Evolutionary conservation across 225 moss, liverwort and hornwort species (phyloP), one percentile per base, ranked within the genome.

Genomic region (Pseudisothecium myosuroides): DNA sequence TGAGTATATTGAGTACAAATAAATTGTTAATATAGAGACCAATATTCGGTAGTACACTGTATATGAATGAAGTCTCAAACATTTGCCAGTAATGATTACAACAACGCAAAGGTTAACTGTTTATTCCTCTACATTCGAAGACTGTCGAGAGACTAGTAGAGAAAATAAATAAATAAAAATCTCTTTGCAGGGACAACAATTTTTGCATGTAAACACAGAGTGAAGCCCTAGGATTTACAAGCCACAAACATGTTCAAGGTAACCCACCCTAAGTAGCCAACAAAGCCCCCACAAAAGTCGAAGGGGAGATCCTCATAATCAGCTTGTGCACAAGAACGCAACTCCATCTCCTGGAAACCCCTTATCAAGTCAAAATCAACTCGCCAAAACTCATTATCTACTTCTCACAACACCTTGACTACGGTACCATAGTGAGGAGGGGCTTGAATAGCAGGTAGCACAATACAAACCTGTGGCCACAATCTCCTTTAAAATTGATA

Each of bases 251-350:
- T 69, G 79, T 80, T 54, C 69, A 88, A 88, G 79, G 41, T 55
- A 68, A 90, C 96, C 86, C 87, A 99, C 99, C 99, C 99, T 90
- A 99, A 92, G 82, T 99, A 99, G 76, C 99, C 99, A 90, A 99
- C 92, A 93, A 95, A 99, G 87, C 99, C 99, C 91, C 99, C 99
- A 91, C 99, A 97, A 88, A 99, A 99, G 94, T 99, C 96, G 88
- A 99, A 99, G 76, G 99, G 99, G 84, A 99, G 94, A 84, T 91
- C 90, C 90, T 91, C 93, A 85, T 94, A 95, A 89, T 99, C 99
- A 91, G 95, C 96, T 90, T 91, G 89, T 89, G 89, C 92, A 91
- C 97, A 99, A 66, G 89, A 91, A 64, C 94, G 92, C 89, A 92
- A 88, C 90, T 95, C 94, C 91, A 99, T 92, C 92, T 97, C 96